Evolutionary conservation across 371 early-diverging fungal species (phyloP), one percentile per base, ranked within the genome.

Genomic region (Mortierella sp.): DNA sequence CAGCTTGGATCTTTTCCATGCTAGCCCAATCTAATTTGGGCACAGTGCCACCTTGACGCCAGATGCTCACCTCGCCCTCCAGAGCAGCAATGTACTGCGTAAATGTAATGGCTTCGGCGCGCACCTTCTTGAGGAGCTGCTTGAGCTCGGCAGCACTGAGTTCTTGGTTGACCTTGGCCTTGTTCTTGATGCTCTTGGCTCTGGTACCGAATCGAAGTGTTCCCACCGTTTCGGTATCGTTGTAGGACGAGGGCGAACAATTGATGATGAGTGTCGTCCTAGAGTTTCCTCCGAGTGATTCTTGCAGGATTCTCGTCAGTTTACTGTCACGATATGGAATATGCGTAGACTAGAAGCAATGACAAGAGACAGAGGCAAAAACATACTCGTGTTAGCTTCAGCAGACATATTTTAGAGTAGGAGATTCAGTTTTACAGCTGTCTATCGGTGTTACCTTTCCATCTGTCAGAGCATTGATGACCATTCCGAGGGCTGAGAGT

Each of bases 301-400:
- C 99, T 90, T 99, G 98, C 56, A 99, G 82, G 60, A 99, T 96
- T 82, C 99, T 90, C 7, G 99, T 99, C 56, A 99, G 85, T 82
- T 99, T 99, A 48, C 95, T 95, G 85, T 99, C 99, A 79, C 99
- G 92, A 85, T 99, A 99, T 27, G 99, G 99, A 73, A 99, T 88
- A 80, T 99, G 99, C 32, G 92, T 89, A 6, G 95, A 93, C 88
- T 95, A 82, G 27, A 69, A 58, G 19, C 11, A 21, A 5, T 17
- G n/a, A 23, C 30, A 49, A 43, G 57, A 73, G 49, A 30, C 34
- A 41, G 14, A 27, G 23, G 42, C 19, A 50, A 7, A n/a, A n/a
- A n/a, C n/a, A n/a, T n/a, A n/a, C n/a, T n/a, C n/a, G n/a, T n/a
- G n/a, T n/a, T n/a, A n/a, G n/a, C n/a, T n/a, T n/a, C n/a, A n/a